Conservation (phyloP, 1,284 basidiomycete genomes). For the Serendipita sp. region DNA sequence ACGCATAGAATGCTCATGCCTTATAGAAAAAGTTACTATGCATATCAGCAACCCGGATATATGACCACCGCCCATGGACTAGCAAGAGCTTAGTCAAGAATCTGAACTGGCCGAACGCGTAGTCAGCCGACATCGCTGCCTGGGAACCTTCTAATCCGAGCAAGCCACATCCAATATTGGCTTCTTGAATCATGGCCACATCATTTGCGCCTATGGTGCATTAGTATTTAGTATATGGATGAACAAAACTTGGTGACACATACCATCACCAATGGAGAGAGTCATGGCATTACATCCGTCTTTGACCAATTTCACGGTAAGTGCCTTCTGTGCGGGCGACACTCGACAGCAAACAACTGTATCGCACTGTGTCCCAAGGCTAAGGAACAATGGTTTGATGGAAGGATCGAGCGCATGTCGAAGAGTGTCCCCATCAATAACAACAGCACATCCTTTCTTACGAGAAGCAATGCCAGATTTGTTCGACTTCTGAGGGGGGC, state of each 20-base stretch:
- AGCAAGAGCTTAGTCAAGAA: constrained; percentile 85
- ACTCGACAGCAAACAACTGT: constrained; percentile 97
- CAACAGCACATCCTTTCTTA: constrained; percentile 49
- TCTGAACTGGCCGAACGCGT: constrained; percentile 94
- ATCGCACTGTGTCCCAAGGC: constrained; percentile 87
- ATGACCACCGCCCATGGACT: constrained; percentile 94
- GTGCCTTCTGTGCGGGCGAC: constrained; percentile 89
- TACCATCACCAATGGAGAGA: constrained; percentile 86
- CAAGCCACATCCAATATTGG: constrained; percentile 89
- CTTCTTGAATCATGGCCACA: constrained; percentile 97
- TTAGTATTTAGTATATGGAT: constrained; percentile 9
- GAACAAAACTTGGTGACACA: neutral
- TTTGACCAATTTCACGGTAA: constrained; percentile 90
- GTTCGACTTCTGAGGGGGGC: constrained; percentile 33
- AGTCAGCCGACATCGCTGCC: constrained; percentile 97
- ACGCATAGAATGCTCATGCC: constrained; percentile 26
- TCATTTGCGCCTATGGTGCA: constrained; percentile 51
- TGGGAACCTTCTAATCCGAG: constrained; percentile 93
- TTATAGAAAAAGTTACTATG: constrained; percentile 98
- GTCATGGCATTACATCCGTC: constrained; percentile 95
- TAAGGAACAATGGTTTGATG: constrained; percentile 78
- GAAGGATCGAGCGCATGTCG: constrained; percentile 65
- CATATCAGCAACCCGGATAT: constrained; percentile 93
- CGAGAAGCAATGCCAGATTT: constrained; percentile 31
- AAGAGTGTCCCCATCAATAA: constrained; percentile 92